A percentile compares a stretch with the other conserved stretches of the same genome.
phyloP scores from a whole-genome alignment of 306 rosid genomes.

The Quercus parvula region DNA sequence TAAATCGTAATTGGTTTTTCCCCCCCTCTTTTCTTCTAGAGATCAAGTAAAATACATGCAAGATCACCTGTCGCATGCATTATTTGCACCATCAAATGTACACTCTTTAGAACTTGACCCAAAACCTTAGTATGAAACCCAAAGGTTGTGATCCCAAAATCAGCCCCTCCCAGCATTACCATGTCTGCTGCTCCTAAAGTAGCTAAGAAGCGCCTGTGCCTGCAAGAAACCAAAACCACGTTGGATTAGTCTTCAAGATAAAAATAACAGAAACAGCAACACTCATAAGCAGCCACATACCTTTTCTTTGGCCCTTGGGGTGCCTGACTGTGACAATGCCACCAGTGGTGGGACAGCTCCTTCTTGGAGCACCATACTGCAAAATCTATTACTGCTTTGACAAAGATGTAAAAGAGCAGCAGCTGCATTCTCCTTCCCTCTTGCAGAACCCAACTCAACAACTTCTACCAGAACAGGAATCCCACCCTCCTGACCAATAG shows the following conservation, averaged over 20 bases:
- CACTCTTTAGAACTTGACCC: slow-evolving; percentile 38
- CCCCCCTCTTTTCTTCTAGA: slow-evolving; percentile 30
- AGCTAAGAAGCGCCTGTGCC: slow-evolving; percentile 95
- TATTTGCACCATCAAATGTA: slow-evolving; percentile 57
- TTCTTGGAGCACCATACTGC: slow-evolving; percentile 76
- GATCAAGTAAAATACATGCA: slow-evolving; percentile 38
- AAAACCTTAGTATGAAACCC: slow-evolving; percentile 38
- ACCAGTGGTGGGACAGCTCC: slow-evolving; percentile 98
- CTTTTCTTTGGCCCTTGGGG: slow-evolving; percentile 96
- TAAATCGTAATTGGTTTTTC: slow-evolving; percentile 12
- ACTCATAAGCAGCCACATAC: slow-evolving; percentile 27
- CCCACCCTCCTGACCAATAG: slow-evolving; percentile 76
- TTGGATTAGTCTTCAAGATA: background rate
- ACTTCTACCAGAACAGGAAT: slow-evolving; percentile 94
- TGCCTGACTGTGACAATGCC: slow-evolving; percentile 86
- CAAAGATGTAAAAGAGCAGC: slow-evolving; percentile 92
- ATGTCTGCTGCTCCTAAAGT: slow-evolving; percentile 89
- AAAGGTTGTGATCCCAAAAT: slow-evolving; percentile 26
- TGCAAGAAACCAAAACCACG: slow-evolving; percentile 33
- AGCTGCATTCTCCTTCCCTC: slow-evolving; percentile 98
- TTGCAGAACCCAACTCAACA: slow-evolving; percentile 91
- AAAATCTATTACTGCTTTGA: slow-evolving; percentile 43
- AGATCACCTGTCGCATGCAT: slow-evolving; percentile 43
- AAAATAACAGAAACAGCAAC: slow-evolving; percentile 10
- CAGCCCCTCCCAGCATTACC: slow-evolving; percentile 88